These are phyloP conservation scores for Moelleriella libera DNA, from an alignment of 2,329 filamentous ascomycete species.

Conservation along the genomic window DNA sequence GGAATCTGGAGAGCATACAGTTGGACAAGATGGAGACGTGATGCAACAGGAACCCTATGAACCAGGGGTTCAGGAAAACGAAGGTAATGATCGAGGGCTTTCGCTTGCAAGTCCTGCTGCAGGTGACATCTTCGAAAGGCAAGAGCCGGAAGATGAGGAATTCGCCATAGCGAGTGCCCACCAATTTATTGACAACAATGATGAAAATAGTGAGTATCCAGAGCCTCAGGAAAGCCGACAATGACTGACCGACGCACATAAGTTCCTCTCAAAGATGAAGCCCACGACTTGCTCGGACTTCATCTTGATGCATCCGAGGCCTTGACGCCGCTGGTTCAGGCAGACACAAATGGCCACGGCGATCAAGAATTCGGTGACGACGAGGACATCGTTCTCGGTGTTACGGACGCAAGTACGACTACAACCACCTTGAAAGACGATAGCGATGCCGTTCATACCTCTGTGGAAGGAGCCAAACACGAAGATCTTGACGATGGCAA, in stretches of 20 bases:
- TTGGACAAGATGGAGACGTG: too few species aligned
- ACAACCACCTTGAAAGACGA: constrained; percentile 11
- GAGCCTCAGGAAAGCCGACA: neutral
- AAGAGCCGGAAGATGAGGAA: neutral
- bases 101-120: too few species aligned
- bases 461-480: neutral
- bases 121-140: too few species aligned
- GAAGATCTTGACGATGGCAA: neutral
- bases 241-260: neutral
- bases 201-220: neutral
- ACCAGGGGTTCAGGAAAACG: too few species aligned
- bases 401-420: constrained; percentile 1
- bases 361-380: constrained; percentile 5
- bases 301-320: constrained; percentile 2
- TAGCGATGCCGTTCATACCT: constrained; percentile 14
- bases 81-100: too few species aligned
- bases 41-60: too few species aligned
- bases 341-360: constrained; percentile 9
- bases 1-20: too few species aligned
- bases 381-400: neutral
- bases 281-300: constrained; percentile 1
- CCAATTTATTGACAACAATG: constrained; percentile 3
- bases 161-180: constrained; percentile 3
- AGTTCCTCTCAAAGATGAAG: neutral
- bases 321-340: neutral